These are phyloP conservation scores for Plasmopara halstedii DNA, from an alignment of 352 stramenopile species.

Conservation along the genomic window DNA sequence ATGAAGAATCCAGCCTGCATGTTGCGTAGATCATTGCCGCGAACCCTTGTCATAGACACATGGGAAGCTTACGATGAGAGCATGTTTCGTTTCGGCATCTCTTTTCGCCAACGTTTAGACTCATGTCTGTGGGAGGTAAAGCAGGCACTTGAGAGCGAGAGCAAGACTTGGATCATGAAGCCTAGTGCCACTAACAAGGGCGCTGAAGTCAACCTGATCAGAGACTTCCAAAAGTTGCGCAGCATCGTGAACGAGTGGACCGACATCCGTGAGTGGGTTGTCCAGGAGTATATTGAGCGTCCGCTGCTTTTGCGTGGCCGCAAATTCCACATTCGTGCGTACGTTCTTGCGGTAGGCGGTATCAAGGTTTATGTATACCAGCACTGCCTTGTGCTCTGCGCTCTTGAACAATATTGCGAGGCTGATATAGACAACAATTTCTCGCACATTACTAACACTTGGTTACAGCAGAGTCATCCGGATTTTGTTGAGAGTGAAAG, in stretches of 20 bases:
- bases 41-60: constrained; percentile 58
- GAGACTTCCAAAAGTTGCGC: constrained; percentile 51
- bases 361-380: constrained; percentile 69
- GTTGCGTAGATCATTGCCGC: constrained; percentile 38
- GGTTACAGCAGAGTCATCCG: constrained; percentile 60
- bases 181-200: constrained; percentile 70
- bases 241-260: constrained; percentile 55
- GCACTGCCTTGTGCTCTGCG: constrained; percentile 50
- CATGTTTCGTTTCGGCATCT: constrained; percentile 46
- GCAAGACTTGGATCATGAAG: constrained; percentile 66
- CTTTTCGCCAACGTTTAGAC: constrained; percentile 47
- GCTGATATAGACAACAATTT: constrained; percentile 46
- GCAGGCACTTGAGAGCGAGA: constrained; percentile 33
- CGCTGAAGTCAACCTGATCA: constrained; percentile 56
- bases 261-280: constrained; percentile 61
- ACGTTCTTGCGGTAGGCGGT: constrained; percentile 43
- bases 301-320: constrained; percentile 46
- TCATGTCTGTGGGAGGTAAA: constrained; percentile 51
- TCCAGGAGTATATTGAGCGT: constrained; percentile 48
- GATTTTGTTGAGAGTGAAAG: constrained; percentile 66
- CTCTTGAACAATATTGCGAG: constrained; percentile 38
- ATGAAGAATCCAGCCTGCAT: constrained; percentile 45
- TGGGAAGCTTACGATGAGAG: constrained; percentile 64
- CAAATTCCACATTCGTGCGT: constrained; percentile 74
- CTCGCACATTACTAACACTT: constrained; percentile 76